Base-by-base conservation (phyloP, 306 rosid genomes). In the Prunus padus region DNA sequence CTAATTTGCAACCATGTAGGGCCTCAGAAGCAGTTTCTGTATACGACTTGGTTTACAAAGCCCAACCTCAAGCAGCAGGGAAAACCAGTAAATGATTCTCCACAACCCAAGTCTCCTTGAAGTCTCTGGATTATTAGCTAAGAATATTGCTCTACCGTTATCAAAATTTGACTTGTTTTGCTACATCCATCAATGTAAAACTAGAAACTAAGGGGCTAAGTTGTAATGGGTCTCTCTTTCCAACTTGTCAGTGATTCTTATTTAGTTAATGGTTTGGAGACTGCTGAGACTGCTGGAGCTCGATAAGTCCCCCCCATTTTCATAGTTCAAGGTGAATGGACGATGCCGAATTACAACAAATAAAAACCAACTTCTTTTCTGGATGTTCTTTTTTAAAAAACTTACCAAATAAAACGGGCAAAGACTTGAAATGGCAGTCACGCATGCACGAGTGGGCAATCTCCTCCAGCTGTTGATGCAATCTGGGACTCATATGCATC, bases 1-100 rank as follows among this genome's bases (percentile, higher is more conserved):
- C 88, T 85, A 37, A 67, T 93, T 57, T 93, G 98, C 88, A 88
- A 91, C 87, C 98, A 88, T 65, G 87, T 81, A 7, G 96, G 97
- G 11, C 85, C 91, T 66, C 87, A 89, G 37, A 93, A 93, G 79
- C 98, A 91, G 83, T 93, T 91, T 71, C 90, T 91, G 73, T 93
- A 91, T 42, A 89, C 98, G 10, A 89, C 92, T 81, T 91, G 91
- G 93, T 93, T 91, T 73, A 87, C 92, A 69, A 89, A 89, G 26
- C 82, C 88, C 73, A 73, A 71, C 74, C 31, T 73, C 23, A 60
- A 70, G 71, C 86, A 74, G 71, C 84, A 78, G 65, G 56, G 70
- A 31, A 81, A 85, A 23, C 49, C 84, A 66, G 46, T 18, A 59
- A 66, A 49, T 52, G 45, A 65, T 82, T 81, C 87, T 79, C 65